Base-by-base conservation (phyloP, 164 flowering plant species). In the Vitis labrusca region DNA sequence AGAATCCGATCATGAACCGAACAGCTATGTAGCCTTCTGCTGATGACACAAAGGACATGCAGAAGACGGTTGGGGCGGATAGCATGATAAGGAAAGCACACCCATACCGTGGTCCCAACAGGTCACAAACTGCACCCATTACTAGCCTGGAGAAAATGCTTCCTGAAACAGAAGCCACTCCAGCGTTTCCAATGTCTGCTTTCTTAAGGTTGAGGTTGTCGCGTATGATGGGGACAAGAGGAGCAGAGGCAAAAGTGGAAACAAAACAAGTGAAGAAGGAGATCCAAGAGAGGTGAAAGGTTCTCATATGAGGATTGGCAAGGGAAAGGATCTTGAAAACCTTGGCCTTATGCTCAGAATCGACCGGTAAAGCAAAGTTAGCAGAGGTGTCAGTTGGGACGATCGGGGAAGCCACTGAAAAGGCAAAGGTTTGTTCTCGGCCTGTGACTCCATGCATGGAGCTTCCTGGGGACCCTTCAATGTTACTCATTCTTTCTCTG, bases 191-290 rank as follows among this genome's bases (percentile, higher is more conserved):
- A 15, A 92, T 76, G 72, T 92, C 97, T 1, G 61, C 44, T 64
- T 84, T 83, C 57, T 72, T 85, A 3, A 92, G 81, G 69, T 85
- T 82, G 57, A 92, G 86, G 80, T 91, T 88, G 81, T 92, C 96
- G 0, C 96, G 84, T 50, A 92, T 91, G 74, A 92, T 85, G 59
- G 97, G 97, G n/a, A 90, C 86, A 1, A 90, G 88, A 0, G 97
- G 96, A 0, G 97, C 91, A 1, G 92, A 92, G 1, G 96, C 94
- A 54, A 92, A 92, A 51, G 93, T 90, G 74, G 97, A 92, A 71
- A 89, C 68, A 62, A 90, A 88, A 67, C 93, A 88, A 3, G 92
- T 80, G 87, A 85, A 92, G 85, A 92, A 90, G 59, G 97, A 90
- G 54, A 89, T 76, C 92, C 93, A 91, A 0, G 89, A 81, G 16